phyloP scores from a whole-genome alignment of 805 yeast genomes.

The Starmera pachycereana region DNA sequence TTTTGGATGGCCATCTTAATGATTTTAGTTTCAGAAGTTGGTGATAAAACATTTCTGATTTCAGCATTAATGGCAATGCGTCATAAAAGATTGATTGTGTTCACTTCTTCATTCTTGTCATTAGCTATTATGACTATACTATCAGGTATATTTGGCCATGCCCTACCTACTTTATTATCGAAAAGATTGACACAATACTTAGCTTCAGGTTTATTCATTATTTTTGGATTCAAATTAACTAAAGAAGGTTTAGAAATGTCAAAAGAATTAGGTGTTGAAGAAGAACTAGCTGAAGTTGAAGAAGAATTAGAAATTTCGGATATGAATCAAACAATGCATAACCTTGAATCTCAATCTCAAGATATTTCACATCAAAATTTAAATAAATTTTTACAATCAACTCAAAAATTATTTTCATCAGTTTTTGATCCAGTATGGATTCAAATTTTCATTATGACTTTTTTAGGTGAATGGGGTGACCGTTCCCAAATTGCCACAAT shows the following conservation, averaged over 20 bases:
- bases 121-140: constrained; percentile 84
- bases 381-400: constrained; percentile 6
- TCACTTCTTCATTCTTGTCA: constrained; percentile 78
- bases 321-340: constrained; percentile 37
- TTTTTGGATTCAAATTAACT: constrained; percentile 70
- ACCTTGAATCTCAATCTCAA: constrained; percentile 37
- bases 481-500: constrained; percentile 96
- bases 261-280: constrained; percentile 78
- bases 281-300: constrained; percentile 94
- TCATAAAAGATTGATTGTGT: constrained; percentile 74
- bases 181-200: constrained; percentile 68
- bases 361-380: constrained; percentile 35
- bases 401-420: constrained; percentile 33
- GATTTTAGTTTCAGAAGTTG: constrained; percentile 94
- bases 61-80: constrained; percentile 99
- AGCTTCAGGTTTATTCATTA: constrained; percentile 72
- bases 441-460: constrained; percentile 92
- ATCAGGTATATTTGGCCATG: constrained; percentile 86
- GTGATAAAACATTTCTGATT: constrained; percentile 93
- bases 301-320: constrained; percentile 72
- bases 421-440: constrained; percentile 83
- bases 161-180: constrained; percentile 77
- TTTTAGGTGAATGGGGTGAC: constrained; percentile 98
- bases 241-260: constrained; percentile 79
- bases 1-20: constrained; percentile 76